Percentiles rank a stretch among this genome's conserved stretches.
Conservation (phyloP, 371 early-diverging fungal genomes). For the Apophysomyces trapeziformis region DNA sequence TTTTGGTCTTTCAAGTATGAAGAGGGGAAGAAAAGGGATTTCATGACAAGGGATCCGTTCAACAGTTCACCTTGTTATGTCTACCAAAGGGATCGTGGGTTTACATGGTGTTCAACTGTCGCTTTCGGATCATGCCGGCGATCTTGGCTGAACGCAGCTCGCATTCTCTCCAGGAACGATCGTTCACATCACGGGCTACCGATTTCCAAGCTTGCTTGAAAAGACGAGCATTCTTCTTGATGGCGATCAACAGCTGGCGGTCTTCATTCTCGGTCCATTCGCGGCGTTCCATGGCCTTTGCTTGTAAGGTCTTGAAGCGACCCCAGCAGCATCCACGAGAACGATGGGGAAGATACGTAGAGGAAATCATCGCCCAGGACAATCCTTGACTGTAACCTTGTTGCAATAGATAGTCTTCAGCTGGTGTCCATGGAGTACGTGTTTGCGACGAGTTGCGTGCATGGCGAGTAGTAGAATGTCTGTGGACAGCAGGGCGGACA, state of each 20-base stretch:
- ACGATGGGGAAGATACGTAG: constrained; percentile 47
- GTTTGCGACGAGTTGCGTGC: constrained; percentile 29
- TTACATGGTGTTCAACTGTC: constrained; percentile 21
- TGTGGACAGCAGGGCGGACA: neutral
- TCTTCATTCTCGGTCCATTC: constrained; percentile 40
- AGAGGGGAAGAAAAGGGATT: neutral
- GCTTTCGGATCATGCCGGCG: constrained; percentile 23
- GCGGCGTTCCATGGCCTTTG: constrained; percentile 34
- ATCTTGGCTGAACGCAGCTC: constrained; percentile 36
- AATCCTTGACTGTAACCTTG: constrained; percentile 46
- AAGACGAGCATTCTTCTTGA: constrained; percentile 38
- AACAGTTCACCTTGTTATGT: constrained; percentile 1
- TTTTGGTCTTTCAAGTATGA: neutral
- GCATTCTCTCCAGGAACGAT: constrained; percentile 45
- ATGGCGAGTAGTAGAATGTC: constrained; percentile 15
- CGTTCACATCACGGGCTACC: constrained; percentile 35
- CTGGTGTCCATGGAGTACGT: constrained; percentile 44
- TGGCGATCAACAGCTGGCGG: constrained; percentile 27
- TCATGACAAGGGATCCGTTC: constrained; percentile 1
- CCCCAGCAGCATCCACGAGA: constrained; percentile 54
- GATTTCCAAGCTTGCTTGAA: constrained; percentile 54
- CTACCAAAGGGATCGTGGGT: constrained; percentile 1
- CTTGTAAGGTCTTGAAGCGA: constrained; percentile 43
- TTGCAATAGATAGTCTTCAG: constrained; percentile 42
- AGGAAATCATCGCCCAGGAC: constrained; percentile 51